phyloP scores from a whole-genome alignment of 768 basidiomycete genomes.

The Rhodotorula diobovata region DNA sequence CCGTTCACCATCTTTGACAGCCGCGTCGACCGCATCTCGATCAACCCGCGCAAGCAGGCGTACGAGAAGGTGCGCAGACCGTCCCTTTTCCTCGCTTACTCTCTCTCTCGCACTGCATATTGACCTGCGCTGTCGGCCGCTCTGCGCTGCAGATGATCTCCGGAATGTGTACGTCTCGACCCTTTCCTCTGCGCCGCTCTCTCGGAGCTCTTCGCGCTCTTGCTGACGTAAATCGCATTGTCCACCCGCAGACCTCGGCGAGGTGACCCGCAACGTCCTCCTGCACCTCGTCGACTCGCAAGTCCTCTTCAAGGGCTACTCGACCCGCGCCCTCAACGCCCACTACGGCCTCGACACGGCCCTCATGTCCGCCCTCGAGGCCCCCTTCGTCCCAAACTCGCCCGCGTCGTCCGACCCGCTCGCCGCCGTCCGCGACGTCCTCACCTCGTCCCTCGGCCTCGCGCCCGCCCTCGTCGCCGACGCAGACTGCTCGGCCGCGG shows the following conservation, averaged over 20 bases:
- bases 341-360: slow-evolving; percentile 95
- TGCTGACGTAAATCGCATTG: too few relatives aligned
- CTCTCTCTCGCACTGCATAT: neutral
- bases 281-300: slow-evolving; percentile 59
- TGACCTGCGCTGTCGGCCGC: too few relatives aligned
- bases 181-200: neutral
- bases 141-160: slow-evolving; percentile 64
- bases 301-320: slow-evolving; percentile 71
- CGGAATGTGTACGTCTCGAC: slow-evolving; percentile 65
- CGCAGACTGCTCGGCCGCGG: slow-evolving; percentile 62
- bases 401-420: slow-evolving; percentile 21
- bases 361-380: slow-evolving; percentile 46
- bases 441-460: slow-evolving; percentile 25
- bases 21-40: slow-evolving; percentile 83
- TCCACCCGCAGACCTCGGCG: slow-evolving; percentile 59
- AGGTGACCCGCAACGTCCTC: slow-evolving; percentile 79
- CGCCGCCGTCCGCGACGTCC: slow-evolving; percentile 20
- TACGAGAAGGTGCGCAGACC: slow-evolving; percentile 98
- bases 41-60: slow-evolving; percentile 81
- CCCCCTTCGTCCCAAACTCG: slow-evolving; percentile 32
- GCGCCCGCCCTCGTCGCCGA: slow-evolving; percentile 48
- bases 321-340: slow-evolving; percentile 66
- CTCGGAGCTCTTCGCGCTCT: neutral
- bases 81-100: slow-evolving; percentile 66
- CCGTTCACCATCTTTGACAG: slow-evolving; percentile 88